Evolutionary conservation across 2,329 filamentous ascomycete species (phyloP), one percentile per base, ranked within the genome.

Genomic region (Calonectria pseudoturangicola): DNA sequence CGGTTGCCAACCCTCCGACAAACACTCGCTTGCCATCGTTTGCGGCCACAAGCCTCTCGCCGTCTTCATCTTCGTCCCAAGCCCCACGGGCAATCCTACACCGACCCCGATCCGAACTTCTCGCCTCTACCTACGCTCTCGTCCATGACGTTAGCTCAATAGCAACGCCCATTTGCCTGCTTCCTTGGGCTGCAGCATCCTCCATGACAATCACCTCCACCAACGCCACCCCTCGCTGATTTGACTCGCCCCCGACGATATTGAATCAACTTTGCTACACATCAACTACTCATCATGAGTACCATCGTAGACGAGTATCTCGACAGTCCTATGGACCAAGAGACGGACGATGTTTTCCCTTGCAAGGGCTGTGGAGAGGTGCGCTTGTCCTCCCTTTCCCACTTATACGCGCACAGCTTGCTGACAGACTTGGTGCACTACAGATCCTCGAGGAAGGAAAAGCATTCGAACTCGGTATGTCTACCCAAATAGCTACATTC

Each of bases 401-500:
- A 63, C 39, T 63, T 33, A 63, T 47, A 63, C 45, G 25, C n/a
- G 62, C 48, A 41, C 28, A 30, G 54, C 75, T 73, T 72, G 67
- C 77, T 79, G 70, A 79, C 71, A 54, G 16, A 64, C 21, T 48
- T 60, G 62, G 36, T 71, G 41, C 63, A 56, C 43, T 74, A 27
- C 69, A 98, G 95, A 98, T 98, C 78, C 90, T 99, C 25, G 97
- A 99, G 85, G 97, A 99, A 89, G 97, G 97, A 80, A 98, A 98
- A 86, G 97, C 97, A 66, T 99, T 98, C 81, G 97, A 99, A 87
- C 90, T 99, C 81, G 95, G 96, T 98, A 88, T 71, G 89, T 88
- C 71, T n/a, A 36, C 56, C 30, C 28, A 25, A 5, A 27, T 28
- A 60, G 9, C 36, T 15, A 10, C 28, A 21, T 50, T 7, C 7